Percentiles rank a stretch among this genome's conserved stretches.
Conservation (phyloP, 805 yeast genomes). For the Spathaspora girioi region DNA sequence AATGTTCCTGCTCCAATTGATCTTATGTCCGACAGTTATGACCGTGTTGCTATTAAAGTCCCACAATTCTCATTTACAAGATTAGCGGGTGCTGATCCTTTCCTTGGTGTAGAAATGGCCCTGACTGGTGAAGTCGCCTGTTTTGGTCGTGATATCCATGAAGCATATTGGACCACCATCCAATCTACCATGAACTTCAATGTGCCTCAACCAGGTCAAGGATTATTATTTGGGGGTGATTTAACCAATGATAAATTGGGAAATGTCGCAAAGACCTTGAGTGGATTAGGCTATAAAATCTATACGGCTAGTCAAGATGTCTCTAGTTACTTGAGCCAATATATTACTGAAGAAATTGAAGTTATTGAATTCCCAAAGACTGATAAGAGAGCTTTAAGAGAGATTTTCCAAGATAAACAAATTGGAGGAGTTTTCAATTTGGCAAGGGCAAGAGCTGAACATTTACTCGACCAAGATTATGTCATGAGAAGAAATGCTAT, state of each 20-base stretch:
- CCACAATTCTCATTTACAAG: slow-evolving; percentile 99
- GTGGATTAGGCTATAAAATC: slow-evolving; percentile 75
- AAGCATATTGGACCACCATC: slow-evolving; percentile 97
- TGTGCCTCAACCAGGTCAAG: slow-evolving; percentile 86
- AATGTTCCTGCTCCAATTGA: slow-evolving; percentile 77
- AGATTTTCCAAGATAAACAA: slow-evolving; percentile 83
- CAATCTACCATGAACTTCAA: slow-evolving; percentile 97
- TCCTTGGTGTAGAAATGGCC: slow-evolving; percentile 98
- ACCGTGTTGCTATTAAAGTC: slow-evolving; percentile 75
- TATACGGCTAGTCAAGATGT: slow-evolving; percentile 75
- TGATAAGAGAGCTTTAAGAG: slow-evolving; percentile 90
- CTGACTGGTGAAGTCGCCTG: slow-evolving; percentile 99
- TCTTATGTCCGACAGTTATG: slow-evolving; percentile 68
- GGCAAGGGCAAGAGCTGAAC: slow-evolving; percentile 86
- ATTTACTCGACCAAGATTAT: slow-evolving; percentile 82
- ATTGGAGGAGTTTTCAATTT: slow-evolving; percentile 88
- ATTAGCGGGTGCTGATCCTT: slow-evolving; percentile 99
- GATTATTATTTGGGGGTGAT: slow-evolving; percentile 94
- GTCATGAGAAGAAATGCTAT: slow-evolving; percentile 99
- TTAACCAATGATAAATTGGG: slow-evolving; percentile 67
- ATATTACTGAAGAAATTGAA: slow-evolving; percentile 46
- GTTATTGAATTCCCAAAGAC: slow-evolving; percentile 88
- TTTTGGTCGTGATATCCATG: slow-evolving; percentile 79
- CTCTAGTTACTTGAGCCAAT: slow-evolving; percentile 59
- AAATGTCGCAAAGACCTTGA: slow-evolving; percentile 64